phyloP scores from a whole-genome alignment of 2,329 filamentous ascomycete genomes.

The Hymenotorrendiella dingleyae region DNA sequence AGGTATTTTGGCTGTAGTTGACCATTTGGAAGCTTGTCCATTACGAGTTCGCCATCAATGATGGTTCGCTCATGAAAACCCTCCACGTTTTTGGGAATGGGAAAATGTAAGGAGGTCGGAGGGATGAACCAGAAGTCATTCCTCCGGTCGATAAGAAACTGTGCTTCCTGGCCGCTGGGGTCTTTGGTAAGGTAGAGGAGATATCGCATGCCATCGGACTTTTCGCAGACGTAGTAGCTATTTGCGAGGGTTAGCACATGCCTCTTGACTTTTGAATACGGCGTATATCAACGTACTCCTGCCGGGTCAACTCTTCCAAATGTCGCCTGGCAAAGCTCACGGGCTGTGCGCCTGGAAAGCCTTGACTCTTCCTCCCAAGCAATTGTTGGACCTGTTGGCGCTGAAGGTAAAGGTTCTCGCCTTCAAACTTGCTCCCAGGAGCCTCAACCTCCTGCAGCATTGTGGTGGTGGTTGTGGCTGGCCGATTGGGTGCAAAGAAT shows the following conservation, averaged over 20 bases:
- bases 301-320: slow-evolving; percentile 69
- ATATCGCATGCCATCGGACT: slow-evolving; percentile 93
- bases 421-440: slow-evolving; percentile 60
- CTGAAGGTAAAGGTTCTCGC: slow-evolving; percentile 55
- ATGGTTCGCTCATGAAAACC: slow-evolving; percentile 75
- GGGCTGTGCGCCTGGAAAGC: slow-evolving; percentile 88
- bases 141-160: slow-evolving; percentile 94
- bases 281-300: slow-evolving; percentile 54
- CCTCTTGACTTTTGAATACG: neutral
- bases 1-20: slow-evolving; percentile 70
- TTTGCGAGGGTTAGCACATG: slow-evolving; percentile 7
- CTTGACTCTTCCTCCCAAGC: slow-evolving; percentile 60
- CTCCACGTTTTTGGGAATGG: slow-evolving; percentile 56
- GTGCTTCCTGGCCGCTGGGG: slow-evolving; percentile 57
- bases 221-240: slow-evolving; percentile 95
- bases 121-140: slow-evolving; percentile 92
- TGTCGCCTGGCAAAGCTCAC: slow-evolving; percentile 85
- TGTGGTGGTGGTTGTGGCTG: too few species aligned
- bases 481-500: slow-evolving; percentile 15
- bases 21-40: slow-evolving; percentile 68
- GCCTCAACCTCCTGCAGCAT: slow-evolving; percentile 41
- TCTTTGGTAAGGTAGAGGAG: slow-evolving; percentile 81
- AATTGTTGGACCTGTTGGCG: slow-evolving; percentile 69
- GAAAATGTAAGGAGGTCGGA: slow-evolving; percentile 69
- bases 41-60: slow-evolving; percentile 88